phyloP scores from a whole-genome alignment of 495 filamentous ascomycete species.

The Penicillium argentinense region DNA sequence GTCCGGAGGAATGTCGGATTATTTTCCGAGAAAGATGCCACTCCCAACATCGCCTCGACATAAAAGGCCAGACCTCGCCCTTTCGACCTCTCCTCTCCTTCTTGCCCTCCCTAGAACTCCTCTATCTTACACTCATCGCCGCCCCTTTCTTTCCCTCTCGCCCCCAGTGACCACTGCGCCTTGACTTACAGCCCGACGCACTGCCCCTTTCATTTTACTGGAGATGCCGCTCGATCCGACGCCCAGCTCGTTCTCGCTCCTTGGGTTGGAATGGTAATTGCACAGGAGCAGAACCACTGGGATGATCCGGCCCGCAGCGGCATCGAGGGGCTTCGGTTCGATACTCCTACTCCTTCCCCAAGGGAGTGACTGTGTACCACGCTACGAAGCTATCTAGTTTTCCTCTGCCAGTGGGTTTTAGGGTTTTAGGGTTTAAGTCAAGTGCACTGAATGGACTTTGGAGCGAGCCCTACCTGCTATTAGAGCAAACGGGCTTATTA shows the following conservation, averaged over 20 bases:
- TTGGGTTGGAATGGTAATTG: conserved; percentile 9
- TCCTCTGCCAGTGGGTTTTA: conserved; percentile 3
- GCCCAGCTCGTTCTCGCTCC: conserved; percentile 13
- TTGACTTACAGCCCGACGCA: conserved; percentile 17
- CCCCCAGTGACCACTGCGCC: too few relatives aligned
- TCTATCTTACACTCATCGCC: conserved; percentile 16
- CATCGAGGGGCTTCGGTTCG: conserved; percentile 9
- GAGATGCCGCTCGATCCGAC: conserved; percentile 21
- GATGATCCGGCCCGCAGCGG: conserved; percentile 13
- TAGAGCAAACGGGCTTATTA: too few relatives aligned
- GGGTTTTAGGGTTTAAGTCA: too few relatives aligned
- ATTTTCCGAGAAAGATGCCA: too few relatives aligned
- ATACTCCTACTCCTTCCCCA: conserved; percentile 14
- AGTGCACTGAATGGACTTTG: too few relatives aligned
- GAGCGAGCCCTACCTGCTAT: too few relatives aligned
- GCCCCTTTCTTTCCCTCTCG: conserved; percentile 18
- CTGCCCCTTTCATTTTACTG: conserved; percentile 18
- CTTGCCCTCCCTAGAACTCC: conserved; percentile 8
- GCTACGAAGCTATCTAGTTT: conserved; percentile 10
- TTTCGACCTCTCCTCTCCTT: not conserved
- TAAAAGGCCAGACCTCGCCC: conserved; percentile 6
- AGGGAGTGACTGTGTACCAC: conserved; percentile 3
- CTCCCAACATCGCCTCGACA: conserved; percentile 6
- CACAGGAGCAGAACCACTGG: conserved; percentile 18
- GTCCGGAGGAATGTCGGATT: too few relatives aligned